Conservation (phyloP, 192 early-diverging fungal species). For the Ambispora gerdemannii region DNA sequence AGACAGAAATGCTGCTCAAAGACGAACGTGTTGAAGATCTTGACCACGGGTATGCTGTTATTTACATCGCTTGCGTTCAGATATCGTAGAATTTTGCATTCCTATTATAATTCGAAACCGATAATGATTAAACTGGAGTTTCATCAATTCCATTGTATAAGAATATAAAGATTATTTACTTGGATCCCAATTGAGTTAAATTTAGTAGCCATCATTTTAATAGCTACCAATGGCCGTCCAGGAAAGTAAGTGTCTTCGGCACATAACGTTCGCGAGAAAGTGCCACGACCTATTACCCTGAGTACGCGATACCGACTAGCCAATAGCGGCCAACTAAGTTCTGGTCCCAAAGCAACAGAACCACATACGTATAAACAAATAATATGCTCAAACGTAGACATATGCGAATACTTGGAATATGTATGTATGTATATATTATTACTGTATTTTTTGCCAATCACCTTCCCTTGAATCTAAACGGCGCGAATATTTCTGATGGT, state of each 20-base stretch:
- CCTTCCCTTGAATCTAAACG: neutral
- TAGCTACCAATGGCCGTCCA: neutral
- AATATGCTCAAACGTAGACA: neutral
- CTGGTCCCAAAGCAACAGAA: neutral
- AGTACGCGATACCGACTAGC: slow-evolving; percentile 19
- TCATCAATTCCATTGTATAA: neutral
- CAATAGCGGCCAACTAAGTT: neutral
- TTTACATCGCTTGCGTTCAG: neutral
- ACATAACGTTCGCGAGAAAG: slow-evolving; percentile 9
- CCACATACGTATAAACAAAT: neutral
- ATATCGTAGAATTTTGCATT: slow-evolving; percentile 17
- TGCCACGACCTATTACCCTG: neutral
- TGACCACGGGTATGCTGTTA: neutral
- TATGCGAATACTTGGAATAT: neutral
- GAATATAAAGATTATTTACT: neutral
- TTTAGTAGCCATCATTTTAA: slow-evolving; percentile 17
- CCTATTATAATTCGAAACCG: neutral
- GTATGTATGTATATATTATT: neutral
- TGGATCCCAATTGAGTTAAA: slow-evolving; percentile 9
- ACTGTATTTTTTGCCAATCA: neutral
- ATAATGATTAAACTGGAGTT: neutral
- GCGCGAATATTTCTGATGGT: neutral
- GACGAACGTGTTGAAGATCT: slow-evolving; percentile 12
- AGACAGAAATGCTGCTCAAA: slow-evolving; percentile 14
- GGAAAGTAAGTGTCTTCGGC: slow-evolving; percentile 11